These are phyloP conservation scores for Marchantia paleacea DNA, from an alignment of 225 moss, liverwort and hornwort genomes.

Conservation along the genomic window DNA sequence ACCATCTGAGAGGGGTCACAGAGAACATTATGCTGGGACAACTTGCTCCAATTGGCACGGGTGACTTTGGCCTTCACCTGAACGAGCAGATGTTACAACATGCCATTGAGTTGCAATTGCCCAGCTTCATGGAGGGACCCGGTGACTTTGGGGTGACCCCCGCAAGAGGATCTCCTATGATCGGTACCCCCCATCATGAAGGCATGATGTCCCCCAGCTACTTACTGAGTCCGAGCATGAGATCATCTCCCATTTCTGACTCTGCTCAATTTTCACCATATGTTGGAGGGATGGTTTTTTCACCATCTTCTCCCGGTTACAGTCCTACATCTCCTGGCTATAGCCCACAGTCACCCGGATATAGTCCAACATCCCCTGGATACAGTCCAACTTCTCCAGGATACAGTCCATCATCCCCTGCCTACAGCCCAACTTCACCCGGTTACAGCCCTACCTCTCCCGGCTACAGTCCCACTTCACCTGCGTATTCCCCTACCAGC, in stretches of 20 bases:
- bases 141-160: constrained; percentile 71
- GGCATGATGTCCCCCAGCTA: constrained; percentile 99
- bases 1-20: constrained; percentile 93
- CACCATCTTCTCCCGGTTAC: constrained; percentile 38
- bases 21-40: constrained; percentile 99
- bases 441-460: constrained; percentile 84
- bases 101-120: constrained; percentile 96
- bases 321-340: constrained; percentile 62
- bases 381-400: constrained; percentile 78
- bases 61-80: constrained; percentile 85
- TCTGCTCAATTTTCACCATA: constrained; percentile 87
- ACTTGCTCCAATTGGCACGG: constrained; percentile 94
- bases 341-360: constrained; percentile 88
- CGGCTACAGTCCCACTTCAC: constrained; percentile 78
- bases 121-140: constrained; percentile 82
- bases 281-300: constrained; percentile 78
- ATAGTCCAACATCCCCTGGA: constrained; percentile 74
- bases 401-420: constrained; percentile 76
- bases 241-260: constrained; percentile 79
- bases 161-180: constrained; percentile 71
- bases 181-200: constrained; percentile 84
- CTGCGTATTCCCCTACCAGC: constrained; percentile 75
- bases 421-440: constrained; percentile 69
- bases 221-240: constrained; percentile 76
- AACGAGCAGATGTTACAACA: constrained; percentile 98